A percentile compares a stretch with the other conserved stretches of the same genome.
Conservation (phyloP, 2,329 filamentous ascomycete species). For the Cercospora nicotianae region DNA sequence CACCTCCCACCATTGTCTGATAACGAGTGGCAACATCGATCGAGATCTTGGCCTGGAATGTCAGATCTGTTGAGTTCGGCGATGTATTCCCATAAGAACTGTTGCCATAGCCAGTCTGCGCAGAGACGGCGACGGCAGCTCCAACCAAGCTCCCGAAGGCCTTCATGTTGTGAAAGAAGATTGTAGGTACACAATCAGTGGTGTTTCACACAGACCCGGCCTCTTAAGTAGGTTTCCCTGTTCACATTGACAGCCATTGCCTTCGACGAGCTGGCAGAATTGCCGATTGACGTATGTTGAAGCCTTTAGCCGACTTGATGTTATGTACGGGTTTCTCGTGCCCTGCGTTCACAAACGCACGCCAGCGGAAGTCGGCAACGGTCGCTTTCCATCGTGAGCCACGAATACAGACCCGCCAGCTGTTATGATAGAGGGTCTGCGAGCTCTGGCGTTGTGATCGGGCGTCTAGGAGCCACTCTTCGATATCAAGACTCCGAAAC, state of each 20-base stretch:
- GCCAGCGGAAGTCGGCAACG: neutral
- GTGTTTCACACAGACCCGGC: neutral
- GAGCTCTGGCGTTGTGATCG: neutral
- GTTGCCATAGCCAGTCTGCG: conserved; percentile 3
- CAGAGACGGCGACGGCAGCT: neutral
- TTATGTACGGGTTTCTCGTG: neutral
- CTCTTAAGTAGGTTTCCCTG: neutral
- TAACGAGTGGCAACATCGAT: neutral
- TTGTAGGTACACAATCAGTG: neutral
- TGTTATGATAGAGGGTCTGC: neutral
- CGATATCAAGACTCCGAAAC: too few relatives aligned
- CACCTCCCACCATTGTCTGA: neutral
- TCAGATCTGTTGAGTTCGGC: neutral
- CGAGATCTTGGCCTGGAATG: neutral
- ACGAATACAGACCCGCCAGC: neutral
- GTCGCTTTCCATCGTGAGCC: neutral
- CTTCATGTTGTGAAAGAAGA: neutral
- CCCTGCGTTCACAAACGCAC: neutral
- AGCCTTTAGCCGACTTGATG: neutral
- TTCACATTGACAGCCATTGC: neutral
- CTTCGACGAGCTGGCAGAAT: neutral
- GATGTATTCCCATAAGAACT: neutral
- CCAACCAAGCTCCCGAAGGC: neutral
- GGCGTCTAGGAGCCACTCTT: neutral
- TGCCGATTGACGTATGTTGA: neutral